These are phyloP conservation scores for Yamadazyma taylorii DNA, from an alignment of 1,139 yeast species.

Conservation along the genomic window DNA sequence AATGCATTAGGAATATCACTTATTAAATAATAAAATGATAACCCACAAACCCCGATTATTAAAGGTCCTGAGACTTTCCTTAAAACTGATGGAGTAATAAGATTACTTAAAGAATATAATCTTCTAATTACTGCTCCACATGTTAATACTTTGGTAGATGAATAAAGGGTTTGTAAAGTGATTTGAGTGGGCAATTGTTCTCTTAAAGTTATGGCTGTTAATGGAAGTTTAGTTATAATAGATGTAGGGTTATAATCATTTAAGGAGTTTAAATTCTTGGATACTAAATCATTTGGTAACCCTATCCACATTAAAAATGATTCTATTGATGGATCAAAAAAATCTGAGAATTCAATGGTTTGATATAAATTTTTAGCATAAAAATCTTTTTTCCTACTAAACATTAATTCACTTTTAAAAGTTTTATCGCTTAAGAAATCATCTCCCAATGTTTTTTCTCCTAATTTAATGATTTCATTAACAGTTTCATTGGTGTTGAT, in stretches of 20 bases:
- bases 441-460: slow-evolving; percentile 56
- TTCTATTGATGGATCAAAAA: slow-evolving; percentile 73
- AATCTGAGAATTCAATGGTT: slow-evolving; percentile 63
- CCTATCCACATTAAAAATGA: slow-evolving; percentile 51
- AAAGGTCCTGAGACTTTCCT: slow-evolving; percentile 47
- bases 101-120: slow-evolving; percentile 27
- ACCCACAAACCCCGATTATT: slow-evolving; percentile 51
- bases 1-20: slow-evolving; percentile 86
- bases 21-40: slow-evolving; percentile 65
- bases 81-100: slow-evolving; percentile 29
- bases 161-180: slow-evolving; percentile 43
- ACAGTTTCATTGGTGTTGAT: slow-evolving; percentile 58
- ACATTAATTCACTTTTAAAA: slow-evolving; percentile 82
- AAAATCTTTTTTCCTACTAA: slow-evolving; percentile 68
- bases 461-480: slow-evolving; percentile 61
- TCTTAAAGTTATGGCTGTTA: slow-evolving; percentile 32
- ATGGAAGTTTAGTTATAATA: slow-evolving; percentile 33
- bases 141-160: slow-evolving; percentile 45
- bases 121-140: slow-evolving; percentile 42
- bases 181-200: slow-evolving; percentile 40
- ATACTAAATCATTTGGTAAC: slow-evolving; percentile 34
- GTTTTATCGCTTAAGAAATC: slow-evolving; percentile 62
- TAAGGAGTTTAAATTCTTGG: slow-evolving; percentile 30
- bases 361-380: slow-evolving; percentile 59
- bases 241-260: slow-evolving; percentile 35